Percentiles rank a stretch among this genome's conserved stretches.
Conservation (phyloP, 225 moss, liverwort and hornwort species). For the Polytrichum commune region DNA sequence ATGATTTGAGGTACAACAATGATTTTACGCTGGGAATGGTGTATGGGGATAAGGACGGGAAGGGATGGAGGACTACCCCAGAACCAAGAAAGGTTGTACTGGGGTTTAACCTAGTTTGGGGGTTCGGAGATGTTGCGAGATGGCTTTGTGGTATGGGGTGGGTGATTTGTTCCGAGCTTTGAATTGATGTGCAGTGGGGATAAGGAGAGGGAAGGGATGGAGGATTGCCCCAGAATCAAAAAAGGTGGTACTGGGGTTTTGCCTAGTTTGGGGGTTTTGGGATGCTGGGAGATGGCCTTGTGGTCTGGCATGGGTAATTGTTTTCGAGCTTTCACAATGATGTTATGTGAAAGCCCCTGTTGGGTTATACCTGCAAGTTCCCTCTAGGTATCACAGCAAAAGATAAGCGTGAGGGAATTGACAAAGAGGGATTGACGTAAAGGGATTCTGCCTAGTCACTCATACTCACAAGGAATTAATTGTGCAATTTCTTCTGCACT, state of each 20-base stretch:
- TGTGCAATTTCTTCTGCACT: neutral
- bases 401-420: neutral
- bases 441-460: neutral
- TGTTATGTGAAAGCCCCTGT: neutral
- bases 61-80: constrained; percentile 69
- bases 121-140: too few relatives aligned
- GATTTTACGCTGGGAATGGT: too few relatives aligned
- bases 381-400: neutral
- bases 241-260: neutral
- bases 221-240: constrained; percentile 53
- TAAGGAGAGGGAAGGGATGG: constrained; percentile 51
- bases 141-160: neutral
- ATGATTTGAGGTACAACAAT: too few relatives aligned
- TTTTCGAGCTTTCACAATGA: neutral
- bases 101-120: too few relatives aligned
- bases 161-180: neutral
- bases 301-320: neutral
- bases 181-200: neutral
- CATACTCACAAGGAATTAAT: neutral
- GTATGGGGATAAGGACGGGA: too few relatives aligned
- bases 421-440: neutral
- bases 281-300: neutral
- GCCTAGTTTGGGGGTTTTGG: too few relatives aligned
- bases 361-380: neutral
- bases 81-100: constrained; percentile 30